Evolutionary conservation across 192 early-diverging fungal genomes (phyloP).

Genomic region (Coemansia sp.): DNA sequence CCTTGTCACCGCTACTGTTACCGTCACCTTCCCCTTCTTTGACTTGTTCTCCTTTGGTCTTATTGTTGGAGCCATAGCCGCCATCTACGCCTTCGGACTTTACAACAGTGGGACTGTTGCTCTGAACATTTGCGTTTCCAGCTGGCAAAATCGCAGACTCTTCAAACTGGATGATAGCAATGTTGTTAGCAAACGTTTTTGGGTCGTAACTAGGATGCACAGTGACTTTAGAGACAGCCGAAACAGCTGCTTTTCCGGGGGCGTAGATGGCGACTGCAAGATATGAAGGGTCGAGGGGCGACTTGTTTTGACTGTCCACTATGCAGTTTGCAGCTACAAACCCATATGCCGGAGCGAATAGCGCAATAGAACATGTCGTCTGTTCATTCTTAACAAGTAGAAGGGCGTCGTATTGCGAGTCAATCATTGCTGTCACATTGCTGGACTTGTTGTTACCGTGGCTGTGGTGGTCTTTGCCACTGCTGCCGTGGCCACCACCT

Average conservation of each 20-base stretch:
- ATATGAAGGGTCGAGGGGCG: neutral
- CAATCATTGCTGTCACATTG: neutral
- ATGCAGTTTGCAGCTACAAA: slow-evolving; percentile 30
- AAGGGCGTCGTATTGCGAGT: slow-evolving; percentile 15
- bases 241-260: neutral
- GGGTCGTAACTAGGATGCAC: slow-evolving; percentile 22
- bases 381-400: slow-evolving; percentile 21
- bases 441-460: neutral
- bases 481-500: too few relatives aligned
- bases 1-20: neutral
- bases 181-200: slow-evolving; percentile 31
- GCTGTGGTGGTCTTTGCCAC: too few relatives aligned
- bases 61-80: too few relatives aligned
- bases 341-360: slow-evolving; percentile 14
- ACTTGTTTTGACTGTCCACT: slow-evolving; percentile 1
- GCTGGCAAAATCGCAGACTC: too few relatives aligned
- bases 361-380: slow-evolving; percentile 20
- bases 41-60: too few relatives aligned
- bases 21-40: neutral
- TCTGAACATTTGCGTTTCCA: too few relatives aligned
- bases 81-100: too few relatives aligned
- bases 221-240: slow-evolving; percentile 4
- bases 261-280: slow-evolving; percentile 22
- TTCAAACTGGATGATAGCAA: slow-evolving; percentile 23
- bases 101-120: too few relatives aligned